phyloP scores from a whole-genome alignment of 805 yeast genomes.

The Cyberlindnera xishuangbannaensis region DNA sequence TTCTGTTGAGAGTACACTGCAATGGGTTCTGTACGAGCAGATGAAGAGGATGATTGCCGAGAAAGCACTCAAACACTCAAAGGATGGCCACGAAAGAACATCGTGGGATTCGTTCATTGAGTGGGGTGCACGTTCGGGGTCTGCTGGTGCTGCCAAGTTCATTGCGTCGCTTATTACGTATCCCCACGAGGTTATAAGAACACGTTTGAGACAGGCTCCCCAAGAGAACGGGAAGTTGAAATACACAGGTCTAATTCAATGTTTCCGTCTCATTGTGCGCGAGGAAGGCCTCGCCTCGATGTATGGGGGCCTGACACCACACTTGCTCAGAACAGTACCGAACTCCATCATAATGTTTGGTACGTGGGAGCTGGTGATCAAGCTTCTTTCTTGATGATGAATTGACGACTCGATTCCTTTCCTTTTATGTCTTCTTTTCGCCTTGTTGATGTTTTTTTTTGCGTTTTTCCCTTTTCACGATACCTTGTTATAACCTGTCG shows the following conservation, averaged over 20 bases:
- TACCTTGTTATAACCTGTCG: too few relatives aligned
- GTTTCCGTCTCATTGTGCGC: constrained; percentile 75
- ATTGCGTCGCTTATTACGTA: constrained; percentile 89
- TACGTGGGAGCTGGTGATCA: constrained; percentile 87
- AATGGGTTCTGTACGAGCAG: constrained; percentile 95
- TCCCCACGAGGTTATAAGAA: constrained; percentile 96
- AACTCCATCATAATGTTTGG: constrained; percentile 98
- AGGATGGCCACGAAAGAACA: constrained; percentile 29
- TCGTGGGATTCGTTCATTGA: constrained; percentile 64
- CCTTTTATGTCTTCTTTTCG: too few relatives aligned
- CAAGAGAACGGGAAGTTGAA: constrained; percentile 71
- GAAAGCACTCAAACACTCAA: constrained; percentile 38
- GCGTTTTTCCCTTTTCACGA: too few relatives aligned
- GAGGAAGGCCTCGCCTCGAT: constrained; percentile 91
- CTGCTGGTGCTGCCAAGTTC: constrained; percentile 95
- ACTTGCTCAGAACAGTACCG: constrained; percentile 93
- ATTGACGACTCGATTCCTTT: too few relatives aligned
- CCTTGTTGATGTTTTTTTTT: too few relatives aligned
- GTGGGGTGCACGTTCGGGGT: constrained; percentile 95
- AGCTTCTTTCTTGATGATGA: constrained; percentile 40
- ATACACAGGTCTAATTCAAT: constrained; percentile 84
- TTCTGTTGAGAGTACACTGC: constrained; percentile 85
- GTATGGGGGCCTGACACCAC: constrained; percentile 98
- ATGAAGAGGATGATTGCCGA: constrained; percentile 68
- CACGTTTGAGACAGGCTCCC: constrained; percentile 94